phyloP scores from a whole-genome alignment of 2,329 filamentous ascomycete genomes.

The Fusarium sterilihyphosum region DNA sequence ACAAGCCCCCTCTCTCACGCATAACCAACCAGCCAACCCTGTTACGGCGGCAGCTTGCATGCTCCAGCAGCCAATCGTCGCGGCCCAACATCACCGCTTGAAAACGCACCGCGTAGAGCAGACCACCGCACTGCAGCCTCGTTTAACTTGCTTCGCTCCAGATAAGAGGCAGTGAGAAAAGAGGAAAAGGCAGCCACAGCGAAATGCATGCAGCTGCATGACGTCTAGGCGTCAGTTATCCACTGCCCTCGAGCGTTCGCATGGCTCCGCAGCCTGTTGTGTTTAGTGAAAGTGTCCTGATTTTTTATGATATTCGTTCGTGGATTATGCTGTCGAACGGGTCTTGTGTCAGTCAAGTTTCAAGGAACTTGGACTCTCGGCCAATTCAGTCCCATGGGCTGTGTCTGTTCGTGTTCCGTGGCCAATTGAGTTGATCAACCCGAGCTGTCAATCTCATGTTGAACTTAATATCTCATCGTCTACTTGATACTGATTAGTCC shows the following conservation, averaged over 20 bases:
- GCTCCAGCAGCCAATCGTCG: constrained; percentile 26
- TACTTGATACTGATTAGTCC: not conserved
- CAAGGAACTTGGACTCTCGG: constrained; percentile 9
- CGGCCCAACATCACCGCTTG: constrained; percentile 10
- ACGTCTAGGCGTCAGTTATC: constrained; percentile 17
- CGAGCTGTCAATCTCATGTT: not conserved
- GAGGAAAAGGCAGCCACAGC: constrained; percentile 23
- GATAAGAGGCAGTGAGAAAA: constrained; percentile 9
- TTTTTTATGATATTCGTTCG: constrained; percentile 7
- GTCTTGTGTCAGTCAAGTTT: constrained; percentile 23
- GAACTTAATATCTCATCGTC: not conserved
- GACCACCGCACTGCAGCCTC: constrained; percentile 34
- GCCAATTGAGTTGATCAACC: constrained; percentile 15
- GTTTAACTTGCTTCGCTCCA: constrained; percentile 23
- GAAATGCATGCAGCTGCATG: constrained; percentile 14
- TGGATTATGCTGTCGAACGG: not conserved
- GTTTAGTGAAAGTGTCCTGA: constrained; percentile 10
- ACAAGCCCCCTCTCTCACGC: constrained; percentile 13
- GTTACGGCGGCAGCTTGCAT: constrained; percentile 21
- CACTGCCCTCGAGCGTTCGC: constrained; percentile 12
- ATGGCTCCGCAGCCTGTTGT: constrained; percentile 19
- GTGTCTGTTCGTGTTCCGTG: constrained; percentile 12
- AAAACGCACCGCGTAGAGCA: constrained; percentile 6
- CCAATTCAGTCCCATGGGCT: constrained; percentile 6
- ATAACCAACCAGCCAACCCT: constrained; percentile 18